Conservation (phyloP, 352 stramenopile species). For the Pilasporangium apinafurcum region DNA sequence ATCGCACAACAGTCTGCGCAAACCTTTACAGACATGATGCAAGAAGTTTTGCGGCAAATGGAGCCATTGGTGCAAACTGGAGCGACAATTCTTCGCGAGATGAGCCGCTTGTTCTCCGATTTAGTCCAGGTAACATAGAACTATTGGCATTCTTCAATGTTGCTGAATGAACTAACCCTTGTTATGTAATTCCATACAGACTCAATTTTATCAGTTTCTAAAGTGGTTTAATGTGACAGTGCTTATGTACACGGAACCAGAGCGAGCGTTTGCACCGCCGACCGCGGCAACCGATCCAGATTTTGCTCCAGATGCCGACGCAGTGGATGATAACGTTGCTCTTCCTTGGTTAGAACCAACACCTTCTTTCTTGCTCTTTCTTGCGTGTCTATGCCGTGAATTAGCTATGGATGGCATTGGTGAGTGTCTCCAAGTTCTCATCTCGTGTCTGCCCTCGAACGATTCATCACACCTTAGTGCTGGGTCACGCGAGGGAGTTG, state of each 20-base stretch:
- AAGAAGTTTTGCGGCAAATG: slow-evolving; percentile 74
- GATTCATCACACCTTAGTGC: background rate
- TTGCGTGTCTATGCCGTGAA: slow-evolving; percentile 64
- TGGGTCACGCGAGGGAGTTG: slow-evolving; percentile 10
- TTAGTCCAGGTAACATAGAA: slow-evolving; percentile 53
- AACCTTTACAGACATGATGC: slow-evolving; percentile 66
- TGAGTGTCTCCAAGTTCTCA: slow-evolving; percentile 62
- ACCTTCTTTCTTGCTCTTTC: slow-evolving; percentile 63
- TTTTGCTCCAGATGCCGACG: background rate
- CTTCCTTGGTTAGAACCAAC: slow-evolving; percentile 56
- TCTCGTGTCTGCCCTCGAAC: slow-evolving; percentile 57
- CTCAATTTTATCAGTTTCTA: slow-evolving; percentile 74
- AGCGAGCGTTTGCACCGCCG: slow-evolving; percentile 33
- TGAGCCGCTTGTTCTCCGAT: slow-evolving; percentile 70
- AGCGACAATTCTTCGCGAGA: slow-evolving; percentile 52
- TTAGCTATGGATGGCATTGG: slow-evolving; percentile 56
- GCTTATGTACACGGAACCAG: slow-evolving; percentile 65
- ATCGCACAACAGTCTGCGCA: slow-evolving; percentile 47
- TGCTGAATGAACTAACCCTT: background rate
- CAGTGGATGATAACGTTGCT: slow-evolving; percentile 19
- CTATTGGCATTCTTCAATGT: background rate
- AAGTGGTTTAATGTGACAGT: slow-evolving; percentile 72
- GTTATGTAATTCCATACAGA: slow-evolving; percentile 15
- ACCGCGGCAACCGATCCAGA: background rate
- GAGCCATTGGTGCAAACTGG: slow-evolving; percentile 68